Evolutionary conservation across 371 early-diverging fungal genomes (phyloP).

Genomic region (Mucor mucedo): DNA sequence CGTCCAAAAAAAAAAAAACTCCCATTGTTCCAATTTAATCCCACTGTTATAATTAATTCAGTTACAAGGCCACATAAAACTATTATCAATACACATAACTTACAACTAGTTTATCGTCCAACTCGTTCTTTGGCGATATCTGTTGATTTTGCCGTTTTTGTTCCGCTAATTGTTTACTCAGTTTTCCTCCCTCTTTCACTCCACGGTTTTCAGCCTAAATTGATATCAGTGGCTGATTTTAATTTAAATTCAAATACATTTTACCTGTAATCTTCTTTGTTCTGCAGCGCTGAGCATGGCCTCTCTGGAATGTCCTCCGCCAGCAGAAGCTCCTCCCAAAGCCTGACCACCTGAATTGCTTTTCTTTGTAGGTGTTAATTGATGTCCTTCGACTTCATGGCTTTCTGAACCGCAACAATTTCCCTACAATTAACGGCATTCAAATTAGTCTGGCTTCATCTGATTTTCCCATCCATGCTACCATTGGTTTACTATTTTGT

Average conservation of each 20-base stretch:
- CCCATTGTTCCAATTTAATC: no score
- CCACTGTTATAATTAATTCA: no score
- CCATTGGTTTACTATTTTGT: neutral
- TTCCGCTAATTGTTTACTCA: slow-evolving; percentile 43
- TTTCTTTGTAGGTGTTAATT: slow-evolving; percentile 16
- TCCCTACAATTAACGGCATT: slow-evolving; percentile 9
- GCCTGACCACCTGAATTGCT: slow-evolving; percentile 17
- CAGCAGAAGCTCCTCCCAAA: slow-evolving; percentile 14
- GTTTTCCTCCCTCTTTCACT: slow-evolving; percentile 35
- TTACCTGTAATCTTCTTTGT: slow-evolving; percentile 37
- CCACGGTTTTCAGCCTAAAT: slow-evolving; percentile 45
- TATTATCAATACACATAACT: neutral
- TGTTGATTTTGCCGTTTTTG: slow-evolving; percentile 23
- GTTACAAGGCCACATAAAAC: no score
- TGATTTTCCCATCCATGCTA: neutral
- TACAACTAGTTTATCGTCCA: slow-evolving; percentile 17
- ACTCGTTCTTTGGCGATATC: slow-evolving; percentile 5
- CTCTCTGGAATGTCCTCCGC: slow-evolving; percentile 24
- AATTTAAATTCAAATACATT: neutral
- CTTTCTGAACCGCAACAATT: slow-evolving; percentile 30
- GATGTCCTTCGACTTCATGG: slow-evolving; percentile 21
- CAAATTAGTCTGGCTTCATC: neutral
- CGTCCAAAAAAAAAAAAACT: no score
- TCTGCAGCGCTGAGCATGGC: slow-evolving; percentile 46
- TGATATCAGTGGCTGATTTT: neutral